phyloP scores from a whole-genome alignment of 805 yeast species.

The Lipomyces chichibuensis region DNA sequence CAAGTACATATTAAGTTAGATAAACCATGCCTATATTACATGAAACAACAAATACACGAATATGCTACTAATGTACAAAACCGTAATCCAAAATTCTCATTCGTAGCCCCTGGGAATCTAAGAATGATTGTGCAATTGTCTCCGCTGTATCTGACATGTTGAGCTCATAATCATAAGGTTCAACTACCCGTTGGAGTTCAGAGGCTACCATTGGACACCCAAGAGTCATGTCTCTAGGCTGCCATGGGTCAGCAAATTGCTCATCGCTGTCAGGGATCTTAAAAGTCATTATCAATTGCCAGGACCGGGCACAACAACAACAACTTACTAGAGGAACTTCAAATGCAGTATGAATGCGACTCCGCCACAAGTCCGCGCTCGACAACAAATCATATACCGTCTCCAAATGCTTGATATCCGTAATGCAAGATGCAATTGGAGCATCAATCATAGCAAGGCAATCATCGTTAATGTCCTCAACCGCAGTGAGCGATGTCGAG shows the following conservation, averaged over 20 bases:
- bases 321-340: conserved; percentile 28
- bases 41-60: background rate
- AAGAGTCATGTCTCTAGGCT: conserved; percentile 8
- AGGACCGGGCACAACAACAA: background rate
- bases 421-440: background rate
- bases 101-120: background rate
- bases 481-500: background rate
- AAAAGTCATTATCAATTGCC: background rate
- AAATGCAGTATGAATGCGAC: conserved; percentile 15
- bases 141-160: background rate
- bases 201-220: conserved; percentile 19
- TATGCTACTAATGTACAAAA: background rate
- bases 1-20: too few relatives aligned
- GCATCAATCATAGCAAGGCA: background rate
- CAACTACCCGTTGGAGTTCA: conserved; percentile 2
- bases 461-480: background rate
- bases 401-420: conserved; percentile 4
- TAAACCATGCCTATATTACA: background rate
- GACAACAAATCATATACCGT: conserved; percentile 19
- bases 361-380: conserved; percentile 21
- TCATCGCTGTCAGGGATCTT: conserved; percentile 22
- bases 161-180: conserved; percentile 17
- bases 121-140: background rate
- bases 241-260: background rate
- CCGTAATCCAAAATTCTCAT: background rate